phyloP scores from a whole-genome alignment of 345 rosid genomes.

The Salix udensis region DNA sequence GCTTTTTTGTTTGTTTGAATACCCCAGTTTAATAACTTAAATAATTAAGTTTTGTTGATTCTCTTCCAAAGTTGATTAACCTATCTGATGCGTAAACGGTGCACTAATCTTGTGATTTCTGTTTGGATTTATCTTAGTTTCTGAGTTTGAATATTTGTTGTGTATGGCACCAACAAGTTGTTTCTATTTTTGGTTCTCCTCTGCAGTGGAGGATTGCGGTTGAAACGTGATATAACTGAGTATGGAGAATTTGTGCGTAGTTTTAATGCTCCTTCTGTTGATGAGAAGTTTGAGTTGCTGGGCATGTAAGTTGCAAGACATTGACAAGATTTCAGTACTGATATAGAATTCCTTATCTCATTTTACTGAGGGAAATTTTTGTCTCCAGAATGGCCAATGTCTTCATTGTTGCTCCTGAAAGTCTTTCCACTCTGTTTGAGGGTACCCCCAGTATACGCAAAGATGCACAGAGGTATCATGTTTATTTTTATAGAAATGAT shows the following conservation, averaged over 20 bases:
- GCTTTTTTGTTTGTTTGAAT: not conserved
- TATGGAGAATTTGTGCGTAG: slow-evolving; percentile 82
- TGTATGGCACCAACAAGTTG: not conserved
- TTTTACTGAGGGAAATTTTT: slow-evolving; percentile 9
- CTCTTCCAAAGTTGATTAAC: not conserved
- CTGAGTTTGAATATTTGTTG: not conserved
- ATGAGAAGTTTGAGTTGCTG: slow-evolving; percentile 89
- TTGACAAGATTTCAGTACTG: not conserved
- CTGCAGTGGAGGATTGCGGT: slow-evolving; percentile 85
- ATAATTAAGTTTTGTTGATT: not conserved
- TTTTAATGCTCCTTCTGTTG: slow-evolving; percentile 85
- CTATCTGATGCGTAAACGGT: not conserved
- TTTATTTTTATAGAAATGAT: not conserved
- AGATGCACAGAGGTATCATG: slow-evolving; percentile 76
- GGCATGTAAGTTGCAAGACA: slow-evolving; percentile 61
- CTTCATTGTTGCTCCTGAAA: slow-evolving; percentile 94
- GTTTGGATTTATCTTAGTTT: slow-evolving; percentile 38
- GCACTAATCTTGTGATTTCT: slow-evolving; percentile 8
- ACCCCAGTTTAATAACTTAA: not conserved
- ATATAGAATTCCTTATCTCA: not conserved
- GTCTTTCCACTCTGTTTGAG: slow-evolving; percentile 85
- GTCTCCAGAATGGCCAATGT: slow-evolving; percentile 82
- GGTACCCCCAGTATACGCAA: slow-evolving; percentile 90
- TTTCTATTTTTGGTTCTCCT: slow-evolving; percentile 12
- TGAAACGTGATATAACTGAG: slow-evolving; percentile 94